These are phyloP conservation scores for Microdochium trichocladiopsis DNA, from an alignment of 2,329 filamentous ascomycete species.

Conservation along the genomic window DNA sequence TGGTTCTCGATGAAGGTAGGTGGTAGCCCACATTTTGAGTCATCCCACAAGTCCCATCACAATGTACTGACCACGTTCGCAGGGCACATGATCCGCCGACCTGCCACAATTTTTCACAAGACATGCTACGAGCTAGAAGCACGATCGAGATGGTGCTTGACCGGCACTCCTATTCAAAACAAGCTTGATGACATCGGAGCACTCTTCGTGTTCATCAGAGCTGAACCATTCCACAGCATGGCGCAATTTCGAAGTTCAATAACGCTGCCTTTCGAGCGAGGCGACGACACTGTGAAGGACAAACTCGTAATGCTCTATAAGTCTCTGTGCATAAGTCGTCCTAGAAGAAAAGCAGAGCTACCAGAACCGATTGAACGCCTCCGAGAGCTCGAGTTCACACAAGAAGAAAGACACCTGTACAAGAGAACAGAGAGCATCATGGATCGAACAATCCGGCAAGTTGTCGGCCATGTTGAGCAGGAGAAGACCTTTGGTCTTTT, in stretches of 20 bases:
- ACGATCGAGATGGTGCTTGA: constrained; percentile 42
- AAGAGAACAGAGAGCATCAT: constrained; percentile 25
- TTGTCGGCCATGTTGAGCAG: constrained; percentile 23
- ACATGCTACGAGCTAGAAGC: constrained; percentile 33
- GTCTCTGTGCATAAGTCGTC: constrained; percentile 32
- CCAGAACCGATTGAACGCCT: constrained; percentile 17
- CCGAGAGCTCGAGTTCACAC: constrained; percentile 22
- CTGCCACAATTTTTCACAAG: constrained; percentile 33
- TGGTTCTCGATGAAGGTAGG: constrained; percentile 38
- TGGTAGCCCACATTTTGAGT: neutral
- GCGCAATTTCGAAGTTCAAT: constrained; percentile 35
- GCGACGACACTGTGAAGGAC: constrained; percentile 13
- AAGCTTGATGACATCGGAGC: constrained; percentile 42
- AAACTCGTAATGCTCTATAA: constrained; percentile 25
- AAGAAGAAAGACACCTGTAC: constrained; percentile 23
- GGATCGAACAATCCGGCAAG: constrained; percentile 27
- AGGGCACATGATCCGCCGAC: constrained; percentile 45
- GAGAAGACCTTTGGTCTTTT: constrained; percentile 34
- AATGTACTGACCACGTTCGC: constrained; percentile 33
- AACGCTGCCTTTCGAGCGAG: constrained; percentile 27
- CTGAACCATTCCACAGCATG: constrained; percentile 31
- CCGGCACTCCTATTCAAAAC: constrained; percentile 49
- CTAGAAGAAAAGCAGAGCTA: constrained; percentile 29
- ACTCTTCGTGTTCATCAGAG: constrained; percentile 39
- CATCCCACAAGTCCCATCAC: neutral